Evolutionary conservation across 2,329 filamentous ascomycete genomes (phyloP).

Genomic region (Cercospora berteroae): DNA sequence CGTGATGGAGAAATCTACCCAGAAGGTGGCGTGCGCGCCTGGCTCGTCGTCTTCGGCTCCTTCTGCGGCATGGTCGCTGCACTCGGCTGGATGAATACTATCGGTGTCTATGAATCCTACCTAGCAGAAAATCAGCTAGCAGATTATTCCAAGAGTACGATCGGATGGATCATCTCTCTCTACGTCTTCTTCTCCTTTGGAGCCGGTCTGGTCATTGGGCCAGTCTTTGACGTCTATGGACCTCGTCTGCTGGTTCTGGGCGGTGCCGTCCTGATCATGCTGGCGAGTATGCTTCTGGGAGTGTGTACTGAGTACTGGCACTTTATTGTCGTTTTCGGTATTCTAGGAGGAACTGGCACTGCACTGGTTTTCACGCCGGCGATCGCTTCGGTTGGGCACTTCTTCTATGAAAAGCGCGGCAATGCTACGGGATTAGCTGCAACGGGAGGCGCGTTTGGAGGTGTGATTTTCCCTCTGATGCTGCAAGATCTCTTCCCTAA

Average conservation of each 20-base stretch:
- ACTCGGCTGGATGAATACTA: constrained; percentile 45
- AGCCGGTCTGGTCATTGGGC: constrained; percentile 30
- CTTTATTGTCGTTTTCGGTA: constrained; percentile 62
- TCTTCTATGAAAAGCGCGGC: constrained; percentile 71
- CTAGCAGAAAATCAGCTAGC: constrained; percentile 27
- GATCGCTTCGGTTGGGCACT: constrained; percentile 75
- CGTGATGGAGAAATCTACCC: constrained; percentile 46
- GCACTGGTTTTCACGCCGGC: constrained; percentile 81
- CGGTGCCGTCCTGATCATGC: constrained; percentile 62
- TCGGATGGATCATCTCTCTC: constrained; percentile 33
- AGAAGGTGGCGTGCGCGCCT: constrained; percentile 75
- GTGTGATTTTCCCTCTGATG: constrained; percentile 48
- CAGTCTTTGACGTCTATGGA: constrained; percentile 32
- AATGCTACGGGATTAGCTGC: constrained; percentile 77
- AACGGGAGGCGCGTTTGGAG: constrained; percentile 57
- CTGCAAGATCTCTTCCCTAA: constrained; percentile 41
- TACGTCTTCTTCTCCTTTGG: constrained; percentile 34
- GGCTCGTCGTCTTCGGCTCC: constrained; percentile 80
- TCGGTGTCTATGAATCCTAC: constrained; percentile 41
- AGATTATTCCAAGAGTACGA: constrained; percentile 23
- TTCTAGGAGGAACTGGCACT: constrained; percentile 69
- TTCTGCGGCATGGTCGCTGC: constrained; percentile 51
- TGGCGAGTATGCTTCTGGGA: constrained; percentile 65
- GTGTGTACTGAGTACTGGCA: constrained; percentile 52
- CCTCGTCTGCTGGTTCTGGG: constrained; percentile 60